Evolutionary conservation across 2,329 filamentous ascomycete species (phyloP).

Genomic region (Cladophialophora chaetospira): DNA sequence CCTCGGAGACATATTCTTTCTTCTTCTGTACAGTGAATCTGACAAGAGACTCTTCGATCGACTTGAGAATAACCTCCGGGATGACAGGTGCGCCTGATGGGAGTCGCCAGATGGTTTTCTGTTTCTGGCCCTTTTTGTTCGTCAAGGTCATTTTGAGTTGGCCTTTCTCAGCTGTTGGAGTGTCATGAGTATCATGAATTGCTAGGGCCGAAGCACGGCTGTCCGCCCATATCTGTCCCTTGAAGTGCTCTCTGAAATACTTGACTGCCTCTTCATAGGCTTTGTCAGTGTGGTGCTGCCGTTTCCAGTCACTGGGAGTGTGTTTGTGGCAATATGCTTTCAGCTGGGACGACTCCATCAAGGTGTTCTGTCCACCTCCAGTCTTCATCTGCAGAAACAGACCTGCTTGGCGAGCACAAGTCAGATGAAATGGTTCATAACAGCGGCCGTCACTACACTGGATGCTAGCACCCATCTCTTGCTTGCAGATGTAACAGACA

Average conservation of each 20-base stretch:
- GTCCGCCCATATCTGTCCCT: slow-evolving; percentile 86
- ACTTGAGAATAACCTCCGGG: slow-evolving; percentile 81
- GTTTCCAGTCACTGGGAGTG: slow-evolving; percentile 82
- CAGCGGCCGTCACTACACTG: slow-evolving; percentile 98
- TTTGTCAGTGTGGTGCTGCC: slow-evolving; percentile 78
- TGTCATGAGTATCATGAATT: slow-evolving; percentile 68
- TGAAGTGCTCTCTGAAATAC: slow-evolving; percentile 88
- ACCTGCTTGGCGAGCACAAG: slow-evolving; percentile 83
- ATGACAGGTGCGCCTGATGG: slow-evolving; percentile 95
- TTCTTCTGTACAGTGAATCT: slow-evolving; percentile 83
- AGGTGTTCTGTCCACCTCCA: slow-evolving; percentile 73
- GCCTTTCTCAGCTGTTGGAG: slow-evolving; percentile 51
- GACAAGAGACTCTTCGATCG: slow-evolving; percentile 78
- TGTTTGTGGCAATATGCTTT: slow-evolving; percentile 98
- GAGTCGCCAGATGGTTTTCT: slow-evolving; percentile 81
- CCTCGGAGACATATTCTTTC: slow-evolving; percentile 81
- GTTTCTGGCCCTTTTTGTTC: slow-evolving; percentile 59
- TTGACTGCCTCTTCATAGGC: slow-evolving; percentile 81
- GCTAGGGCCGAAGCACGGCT: slow-evolving; percentile 81
- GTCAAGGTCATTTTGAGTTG: slow-evolving; percentile 56
- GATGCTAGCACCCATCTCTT: slow-evolving; percentile 97
- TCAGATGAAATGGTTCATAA: slow-evolving; percentile 96
- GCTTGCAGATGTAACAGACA: slow-evolving; percentile 93
- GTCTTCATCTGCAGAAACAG: slow-evolving; percentile 97
- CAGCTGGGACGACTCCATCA: slow-evolving; percentile 77